phyloP scores from a whole-genome alignment of 2,329 filamentous ascomycete species.

The Ceratocystiopsis sp. region DNA sequence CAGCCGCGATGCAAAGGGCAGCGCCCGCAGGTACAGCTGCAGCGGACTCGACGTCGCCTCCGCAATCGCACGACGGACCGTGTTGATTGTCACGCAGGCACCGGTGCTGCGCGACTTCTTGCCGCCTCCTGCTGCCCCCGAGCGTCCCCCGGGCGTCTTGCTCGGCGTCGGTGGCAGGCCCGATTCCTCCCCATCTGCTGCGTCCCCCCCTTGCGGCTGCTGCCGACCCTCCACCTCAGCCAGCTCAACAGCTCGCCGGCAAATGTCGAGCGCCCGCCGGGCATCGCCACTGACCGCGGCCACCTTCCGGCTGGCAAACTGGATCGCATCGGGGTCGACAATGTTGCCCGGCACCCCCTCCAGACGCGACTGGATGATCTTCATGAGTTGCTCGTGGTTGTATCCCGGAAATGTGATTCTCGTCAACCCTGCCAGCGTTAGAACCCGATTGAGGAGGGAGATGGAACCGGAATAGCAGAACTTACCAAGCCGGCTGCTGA shows the following conservation, averaged over 20 bases:
- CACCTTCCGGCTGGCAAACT: conserved; percentile 93
- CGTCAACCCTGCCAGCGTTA: conserved; percentile 42
- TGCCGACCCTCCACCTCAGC: conserved; percentile 51
- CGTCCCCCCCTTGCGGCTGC: not conserved
- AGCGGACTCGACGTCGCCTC: conserved; percentile 88
- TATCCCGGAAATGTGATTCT: conserved; percentile 96
- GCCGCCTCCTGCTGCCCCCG: not conserved
- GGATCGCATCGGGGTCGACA: conserved; percentile 81
- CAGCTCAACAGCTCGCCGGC: conserved; percentile 83
- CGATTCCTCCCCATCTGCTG: not conserved
- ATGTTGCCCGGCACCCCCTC: conserved; percentile 77
- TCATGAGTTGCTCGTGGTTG: conserved; percentile 92
- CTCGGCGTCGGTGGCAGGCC: conserved; percentile 18
- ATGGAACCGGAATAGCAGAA: not conserved
- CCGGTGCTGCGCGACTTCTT: conserved; percentile 15
- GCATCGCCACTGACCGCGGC: conserved; percentile 93
- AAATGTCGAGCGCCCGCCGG: conserved; percentile 83
- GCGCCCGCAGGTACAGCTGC: conserved; percentile 69
- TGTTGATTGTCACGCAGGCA: conserved; percentile 71
- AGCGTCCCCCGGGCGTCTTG: conserved; percentile 5
- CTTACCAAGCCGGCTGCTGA: conserved; percentile 65
- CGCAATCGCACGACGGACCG: conserved; percentile 84
- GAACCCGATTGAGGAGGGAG: not conserved
- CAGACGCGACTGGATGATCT: conserved; percentile 88
- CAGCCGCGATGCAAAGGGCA: conserved; percentile 70